Percentiles rank a stretch among this genome's conserved stretches.
phyloP scores from a whole-genome alignment of 2,329 filamentous ascomycete genomes.

The Geosmithia morbida region DNA sequence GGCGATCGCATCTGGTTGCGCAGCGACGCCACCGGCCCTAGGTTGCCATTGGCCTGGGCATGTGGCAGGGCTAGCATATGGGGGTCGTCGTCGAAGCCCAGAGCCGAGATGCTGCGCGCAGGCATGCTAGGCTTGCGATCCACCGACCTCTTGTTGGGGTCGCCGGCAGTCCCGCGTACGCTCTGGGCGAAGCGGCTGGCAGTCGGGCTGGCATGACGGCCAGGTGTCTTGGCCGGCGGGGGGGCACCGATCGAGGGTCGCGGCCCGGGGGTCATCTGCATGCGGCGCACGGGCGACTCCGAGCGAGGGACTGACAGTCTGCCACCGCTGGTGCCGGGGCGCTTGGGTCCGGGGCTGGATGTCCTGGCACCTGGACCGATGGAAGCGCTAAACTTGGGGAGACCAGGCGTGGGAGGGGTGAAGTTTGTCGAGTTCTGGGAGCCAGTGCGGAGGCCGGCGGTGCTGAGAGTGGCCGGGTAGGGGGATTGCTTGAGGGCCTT shows the following conservation, averaged over 20 bases:
- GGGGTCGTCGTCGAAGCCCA: conserved; percentile 44
- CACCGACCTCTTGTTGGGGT: conserved; percentile 41
- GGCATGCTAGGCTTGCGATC: conserved; percentile 36
- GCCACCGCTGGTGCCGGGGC: conserved; percentile 42
- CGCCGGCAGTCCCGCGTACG: conserved; percentile 44
- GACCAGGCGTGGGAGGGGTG: conserved; percentile 48
- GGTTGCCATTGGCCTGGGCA: conserved; percentile 32
- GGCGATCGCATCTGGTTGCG: conserved; percentile 32
- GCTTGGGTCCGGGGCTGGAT: conserved; percentile 58
- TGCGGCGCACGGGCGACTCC: conserved; percentile 67
- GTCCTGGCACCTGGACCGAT: conserved; percentile 57
- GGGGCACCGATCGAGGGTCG: conserved; percentile 40
- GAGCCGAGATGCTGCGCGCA: conserved; percentile 43
- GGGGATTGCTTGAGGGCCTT: conserved; percentile 58
- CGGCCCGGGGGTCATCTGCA: conserved; percentile 41
- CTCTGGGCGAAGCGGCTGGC: conserved; percentile 46
- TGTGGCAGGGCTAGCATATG: conserved; percentile 25
- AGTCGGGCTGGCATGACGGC: conserved; percentile 26
- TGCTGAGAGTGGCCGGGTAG: conserved; percentile 50
- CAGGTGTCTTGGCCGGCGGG: conserved; percentile 23
- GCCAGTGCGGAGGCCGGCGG: conserved; percentile 35
- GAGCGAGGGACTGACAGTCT: conserved; percentile 74
- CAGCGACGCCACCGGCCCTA: conserved; percentile 40
- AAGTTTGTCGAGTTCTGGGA: conserved; percentile 44
- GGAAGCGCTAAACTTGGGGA: conserved; percentile 79